Conservation (phyloP, 2,329 filamentous ascomycete genomes). For the Colletotrichum sp. region DNA sequence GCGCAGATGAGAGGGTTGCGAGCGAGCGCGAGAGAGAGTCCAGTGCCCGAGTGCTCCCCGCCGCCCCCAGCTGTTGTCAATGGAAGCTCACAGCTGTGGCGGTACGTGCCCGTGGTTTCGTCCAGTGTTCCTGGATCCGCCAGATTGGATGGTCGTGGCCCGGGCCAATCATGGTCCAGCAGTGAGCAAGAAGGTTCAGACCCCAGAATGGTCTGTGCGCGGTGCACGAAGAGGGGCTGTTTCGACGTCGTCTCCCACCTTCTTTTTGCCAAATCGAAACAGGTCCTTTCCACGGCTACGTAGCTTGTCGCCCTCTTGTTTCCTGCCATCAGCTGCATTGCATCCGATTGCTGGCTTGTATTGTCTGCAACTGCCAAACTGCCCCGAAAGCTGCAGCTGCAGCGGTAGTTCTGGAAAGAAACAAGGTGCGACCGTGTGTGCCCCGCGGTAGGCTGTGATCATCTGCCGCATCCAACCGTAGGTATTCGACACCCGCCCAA, state of each 20-base stretch:
- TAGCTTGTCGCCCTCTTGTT: background rate
- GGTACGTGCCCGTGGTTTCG: background rate
- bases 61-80: background rate
- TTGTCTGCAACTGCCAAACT: background rate
- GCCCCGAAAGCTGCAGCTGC: constrained; percentile 13
- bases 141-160: background rate
- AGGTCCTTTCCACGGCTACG: background rate
- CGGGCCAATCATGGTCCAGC: background rate
- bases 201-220: constrained; percentile 11
- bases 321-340: background rate
- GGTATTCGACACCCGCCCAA: background rate
- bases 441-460: background rate
- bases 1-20: background rate
- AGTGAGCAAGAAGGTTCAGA: background rate
- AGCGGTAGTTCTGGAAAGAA: background rate
- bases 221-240: constrained; percentile 6
- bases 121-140: constrained; percentile 8
- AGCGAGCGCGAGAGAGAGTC: background rate
- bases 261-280: background rate
- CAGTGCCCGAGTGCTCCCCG: background rate
- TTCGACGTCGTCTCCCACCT: constrained; percentile 13
- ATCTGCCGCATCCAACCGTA: background rate
- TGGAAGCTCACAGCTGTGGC: background rate
- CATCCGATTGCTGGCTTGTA: background rate
- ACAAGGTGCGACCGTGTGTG: background rate